Base-by-base conservation (phyloP, 2,329 filamentous ascomycete genomes). In the Decorospora gaudefroyi region DNA sequence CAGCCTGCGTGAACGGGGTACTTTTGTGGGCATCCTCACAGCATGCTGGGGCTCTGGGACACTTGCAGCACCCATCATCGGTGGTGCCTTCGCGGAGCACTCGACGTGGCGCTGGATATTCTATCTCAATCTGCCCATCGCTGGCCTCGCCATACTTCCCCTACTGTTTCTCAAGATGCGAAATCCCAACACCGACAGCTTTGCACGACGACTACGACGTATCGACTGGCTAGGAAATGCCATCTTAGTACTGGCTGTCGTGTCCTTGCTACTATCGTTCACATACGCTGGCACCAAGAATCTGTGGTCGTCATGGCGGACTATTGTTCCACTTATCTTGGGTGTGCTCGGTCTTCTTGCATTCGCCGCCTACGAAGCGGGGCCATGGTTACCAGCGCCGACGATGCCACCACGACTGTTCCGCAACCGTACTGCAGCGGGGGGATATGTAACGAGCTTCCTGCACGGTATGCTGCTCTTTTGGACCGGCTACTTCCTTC, bases 51-150 rank as follows among this genome's bases (percentile, higher is more conserved):
- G 42, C 13, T 29, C 51, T 4, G 55, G 55, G 8, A 41, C 53
- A 3, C 33, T 46, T n/a, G 13, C 46, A 6, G 55, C 53, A 10
- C 55, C 55, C 4, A 37, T 55, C 8, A 19, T 59, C 3, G 55
- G 49, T 4, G 52, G 51, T 6, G 34, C 44, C 2, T 59, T 61
- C 18, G 54, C 46, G 6, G 31, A 62, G 17, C 22, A 50, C n/a
- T 12, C 49, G 4, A 68, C 69, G 1, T 77, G 74, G 74, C 56
- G 69, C 15, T 76, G 72, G 71, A 62, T 72, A 3, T 78, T 79
- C 53, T 66, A 59, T 33, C 42, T 68, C 27, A 59, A 61, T 17
- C 23, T 64, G 0, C 63, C 64, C 1, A 46, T 64, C 22, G 52
- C 49, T 6, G 61, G 44, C 4, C 32, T 55, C 12, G 53, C 53